Percentiles rank a stretch among this genome's conserved stretches.
Conservation (phyloP, 495 filamentous ascomycete species). For the Neurospora sp. region DNA sequence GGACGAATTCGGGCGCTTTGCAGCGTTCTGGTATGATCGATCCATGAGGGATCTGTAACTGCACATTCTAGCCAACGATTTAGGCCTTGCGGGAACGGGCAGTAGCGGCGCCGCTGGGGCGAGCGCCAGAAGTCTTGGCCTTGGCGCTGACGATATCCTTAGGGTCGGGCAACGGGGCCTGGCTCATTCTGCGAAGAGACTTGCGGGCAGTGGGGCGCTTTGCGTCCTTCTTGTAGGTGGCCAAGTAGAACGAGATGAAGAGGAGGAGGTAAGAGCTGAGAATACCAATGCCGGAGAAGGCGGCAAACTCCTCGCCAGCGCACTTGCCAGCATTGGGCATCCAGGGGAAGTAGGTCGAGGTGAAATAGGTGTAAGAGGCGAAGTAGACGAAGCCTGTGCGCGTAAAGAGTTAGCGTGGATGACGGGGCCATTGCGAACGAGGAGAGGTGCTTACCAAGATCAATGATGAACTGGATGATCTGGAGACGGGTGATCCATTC, state of each 20-base stretch:
- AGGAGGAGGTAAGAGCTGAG: constrained; percentile 89
- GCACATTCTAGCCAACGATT: constrained; percentile 3
- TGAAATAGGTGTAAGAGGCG: constrained; percentile 92
- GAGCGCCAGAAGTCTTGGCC: constrained; percentile 3
- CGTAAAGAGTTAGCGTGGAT: constrained; percentile 10
- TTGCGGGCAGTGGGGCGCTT: constrained; percentile 51
- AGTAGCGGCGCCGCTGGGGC: constrained; percentile 5
- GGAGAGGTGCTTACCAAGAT: constrained; percentile 49
- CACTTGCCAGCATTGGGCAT: constrained; percentile 76
- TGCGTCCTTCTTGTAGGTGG: constrained; percentile 84
- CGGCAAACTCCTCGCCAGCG: constrained; percentile 95
- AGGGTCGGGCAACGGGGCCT: constrained; percentile 43
- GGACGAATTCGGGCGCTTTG: neutral
- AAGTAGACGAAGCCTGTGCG: constrained; percentile 78
- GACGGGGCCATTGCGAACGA: neutral
- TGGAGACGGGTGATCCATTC: constrained; percentile 82
- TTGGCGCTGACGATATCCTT: constrained; percentile 28
- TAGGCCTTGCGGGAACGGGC: constrained; percentile 51
- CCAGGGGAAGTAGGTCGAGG: constrained; percentile 79
- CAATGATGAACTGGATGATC: constrained; percentile 73
- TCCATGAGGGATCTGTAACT: neutral
- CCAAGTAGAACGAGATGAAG: constrained; percentile 98
- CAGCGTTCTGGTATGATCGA: neutral
- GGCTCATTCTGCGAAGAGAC: constrained; percentile 42
- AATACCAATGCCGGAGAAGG: constrained; percentile 85